Evolutionary conservation across 768 basidiomycete genomes (phyloP).

Genomic region (Floccularia luteovirens): DNA sequence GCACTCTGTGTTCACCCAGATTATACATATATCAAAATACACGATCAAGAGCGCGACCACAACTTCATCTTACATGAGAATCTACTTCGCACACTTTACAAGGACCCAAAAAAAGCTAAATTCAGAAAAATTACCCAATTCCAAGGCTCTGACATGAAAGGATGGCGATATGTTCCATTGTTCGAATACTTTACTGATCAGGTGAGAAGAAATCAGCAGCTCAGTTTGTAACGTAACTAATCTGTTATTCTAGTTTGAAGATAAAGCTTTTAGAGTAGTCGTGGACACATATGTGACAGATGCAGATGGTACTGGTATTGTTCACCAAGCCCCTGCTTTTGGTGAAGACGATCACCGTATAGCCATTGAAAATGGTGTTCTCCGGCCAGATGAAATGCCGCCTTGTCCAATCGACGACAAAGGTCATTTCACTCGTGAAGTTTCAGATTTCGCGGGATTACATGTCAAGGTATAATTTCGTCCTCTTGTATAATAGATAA

Average conservation of each 20-base stretch:
- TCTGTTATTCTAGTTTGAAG: conserved; percentile 58
- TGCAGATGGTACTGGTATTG: conserved; percentile 93
- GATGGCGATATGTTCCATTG: conserved; percentile 90
- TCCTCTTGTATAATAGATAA: conserved; percentile 9
- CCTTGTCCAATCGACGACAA: conserved; percentile 93
- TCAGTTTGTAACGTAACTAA: neutral
- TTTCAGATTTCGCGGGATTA: conserved; percentile 82
- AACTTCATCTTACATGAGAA: conserved; percentile 92
- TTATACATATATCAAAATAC: conserved; percentile 93
- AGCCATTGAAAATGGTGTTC: conserved; percentile 73
- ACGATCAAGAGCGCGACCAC: conserved; percentile 77
- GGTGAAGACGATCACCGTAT: conserved; percentile 99
- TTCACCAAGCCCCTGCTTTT: conserved; percentile 97
- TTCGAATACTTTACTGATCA: conserved; percentile 97
- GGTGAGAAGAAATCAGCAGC: conserved; percentile 30
- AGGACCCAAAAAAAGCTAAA: conserved; percentile 95
- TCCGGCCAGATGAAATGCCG: conserved; percentile 87
- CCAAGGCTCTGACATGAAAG: conserved; percentile 89
- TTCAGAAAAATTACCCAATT: conserved; percentile 87
- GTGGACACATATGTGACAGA: conserved; percentile 91
- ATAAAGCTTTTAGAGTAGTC: conserved; percentile 84
- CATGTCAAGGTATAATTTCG: conserved; percentile 90
- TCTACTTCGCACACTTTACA: conserved; percentile 83
- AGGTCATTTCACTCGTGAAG: conserved; percentile 82
- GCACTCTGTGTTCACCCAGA: conserved; percentile 95